Evolutionary conservation across 2,329 filamentous ascomycete genomes (phyloP).

Genomic region (Exophiala sideris): DNA sequence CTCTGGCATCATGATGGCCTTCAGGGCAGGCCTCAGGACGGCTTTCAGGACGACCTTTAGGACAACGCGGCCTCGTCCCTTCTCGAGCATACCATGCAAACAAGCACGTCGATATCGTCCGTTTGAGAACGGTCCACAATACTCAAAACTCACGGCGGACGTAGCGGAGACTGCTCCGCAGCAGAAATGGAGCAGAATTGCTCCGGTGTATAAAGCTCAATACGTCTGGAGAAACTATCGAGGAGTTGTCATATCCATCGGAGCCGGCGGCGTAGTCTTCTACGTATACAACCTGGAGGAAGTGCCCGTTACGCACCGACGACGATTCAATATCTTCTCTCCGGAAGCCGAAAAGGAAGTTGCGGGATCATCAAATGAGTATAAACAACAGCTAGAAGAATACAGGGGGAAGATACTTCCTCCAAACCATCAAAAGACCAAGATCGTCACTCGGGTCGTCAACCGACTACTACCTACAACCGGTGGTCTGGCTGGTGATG

Average conservation of each 20-base stretch:
- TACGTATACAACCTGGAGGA: conserved; percentile 57
- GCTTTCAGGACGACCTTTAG: background rate
- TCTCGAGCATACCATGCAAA: background rate
- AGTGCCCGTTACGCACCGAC: conserved; percentile 52
- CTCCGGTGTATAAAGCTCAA: conserved; percentile 24
- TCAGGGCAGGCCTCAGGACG: conserved; percentile 12
- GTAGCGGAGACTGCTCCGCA: background rate
- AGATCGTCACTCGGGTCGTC: conserved; percentile 52
- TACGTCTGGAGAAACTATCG: conserved; percentile 28
- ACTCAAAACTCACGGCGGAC: conserved; percentile 21
- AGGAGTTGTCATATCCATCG: conserved; percentile 23
- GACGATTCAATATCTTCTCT: conserved; percentile 57
- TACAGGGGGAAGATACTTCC: conserved; percentile 49
- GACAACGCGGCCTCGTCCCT: conserved; percentile 2
- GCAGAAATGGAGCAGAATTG: conserved; percentile 25
- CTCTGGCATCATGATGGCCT: conserved; percentile 11
- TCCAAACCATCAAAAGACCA: conserved; percentile 46
- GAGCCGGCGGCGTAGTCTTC: conserved; percentile 45
- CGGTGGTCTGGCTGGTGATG: conserved; percentile 38
- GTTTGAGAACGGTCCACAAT: conserved; percentile 11
- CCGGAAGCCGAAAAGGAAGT: conserved; percentile 43
- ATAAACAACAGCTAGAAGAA: conserved; percentile 47
- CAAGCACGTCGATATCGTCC: conserved; percentile 1
- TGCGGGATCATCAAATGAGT: conserved; percentile 41
- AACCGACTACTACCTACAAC: conserved; percentile 53